A percentile compares a stretch with the other conserved stretches of the same genome.
phyloP scores from a whole-genome alignment of 495 filamentous ascomycete species.

The Oidiodendron maius region DNA sequence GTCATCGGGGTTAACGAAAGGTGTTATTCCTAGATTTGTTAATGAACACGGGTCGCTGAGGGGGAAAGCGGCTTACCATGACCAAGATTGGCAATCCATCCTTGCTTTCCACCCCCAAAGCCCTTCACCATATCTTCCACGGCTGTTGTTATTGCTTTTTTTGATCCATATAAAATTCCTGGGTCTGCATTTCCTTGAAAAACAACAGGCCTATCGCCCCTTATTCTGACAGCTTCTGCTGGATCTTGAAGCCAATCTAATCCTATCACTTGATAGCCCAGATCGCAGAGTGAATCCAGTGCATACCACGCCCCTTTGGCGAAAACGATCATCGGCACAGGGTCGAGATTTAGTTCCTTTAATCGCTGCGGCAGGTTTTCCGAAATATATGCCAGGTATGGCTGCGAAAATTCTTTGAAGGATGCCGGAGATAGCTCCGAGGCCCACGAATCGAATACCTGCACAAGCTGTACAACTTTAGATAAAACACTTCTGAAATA shows the following conservation, averaged over 20 bases:
- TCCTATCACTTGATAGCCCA: conserved; percentile 88
- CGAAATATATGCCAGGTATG: conserved; percentile 81
- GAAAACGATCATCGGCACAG: conserved; percentile 97
- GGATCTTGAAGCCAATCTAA: conserved; percentile 95
- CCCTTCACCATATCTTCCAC: conserved; percentile 82
- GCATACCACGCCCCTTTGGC: conserved; percentile 99
- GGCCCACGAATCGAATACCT: conserved; percentile 99
- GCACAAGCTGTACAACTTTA: conserved; percentile 55
- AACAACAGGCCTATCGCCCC: conserved; percentile 62
- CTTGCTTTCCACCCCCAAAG: conserved; percentile 81
- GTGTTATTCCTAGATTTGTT: conserved; percentile 66
- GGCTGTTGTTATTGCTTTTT: conserved; percentile 66
- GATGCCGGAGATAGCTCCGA: conserved; percentile 80
- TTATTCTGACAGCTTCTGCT: conserved; percentile 70
- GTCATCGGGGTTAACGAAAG: conserved; percentile 86
- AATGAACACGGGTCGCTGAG: not conserved
- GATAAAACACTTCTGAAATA: not conserved
- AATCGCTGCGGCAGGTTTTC: conserved; percentile 66
- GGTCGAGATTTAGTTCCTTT: conserved; percentile 63
- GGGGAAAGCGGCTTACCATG: conserved; percentile 57
- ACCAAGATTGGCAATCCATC: conserved; percentile 82
- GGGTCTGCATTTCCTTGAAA: conserved; percentile 96
- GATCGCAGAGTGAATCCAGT: conserved; percentile 76
- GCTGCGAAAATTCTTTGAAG: conserved; percentile 78
- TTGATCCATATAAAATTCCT: conserved; percentile 82